Evolutionary conservation across 2,329 filamentous ascomycete species (phyloP).

Genomic region (Fusarium sublunatum): DNA sequence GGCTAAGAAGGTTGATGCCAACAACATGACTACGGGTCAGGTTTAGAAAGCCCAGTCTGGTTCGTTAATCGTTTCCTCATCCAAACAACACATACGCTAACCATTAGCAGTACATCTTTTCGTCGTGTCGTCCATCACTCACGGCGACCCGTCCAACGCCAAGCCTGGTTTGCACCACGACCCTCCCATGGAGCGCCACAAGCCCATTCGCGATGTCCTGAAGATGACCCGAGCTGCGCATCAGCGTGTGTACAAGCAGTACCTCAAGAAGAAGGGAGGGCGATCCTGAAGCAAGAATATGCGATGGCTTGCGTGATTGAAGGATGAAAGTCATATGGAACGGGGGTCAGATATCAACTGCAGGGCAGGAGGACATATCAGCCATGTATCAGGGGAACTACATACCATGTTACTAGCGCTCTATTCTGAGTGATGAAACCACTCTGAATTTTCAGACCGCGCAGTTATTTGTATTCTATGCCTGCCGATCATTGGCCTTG

Average conservation of each 20-base stretch:
- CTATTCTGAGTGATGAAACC: no score
- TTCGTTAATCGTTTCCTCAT: neutral
- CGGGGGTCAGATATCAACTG: no score
- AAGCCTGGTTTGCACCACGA: neutral
- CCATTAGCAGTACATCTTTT: neutral
- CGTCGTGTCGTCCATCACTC: neutral
- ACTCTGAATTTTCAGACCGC: no score
- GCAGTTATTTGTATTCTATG: no score
- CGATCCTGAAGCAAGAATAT: neutral
- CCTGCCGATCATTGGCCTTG: no score
- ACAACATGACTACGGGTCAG: neutral
- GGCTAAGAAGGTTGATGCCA: neutral
- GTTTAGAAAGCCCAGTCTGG: neutral
- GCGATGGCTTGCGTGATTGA: no score
- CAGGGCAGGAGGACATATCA: no score
- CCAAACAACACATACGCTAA: neutral
- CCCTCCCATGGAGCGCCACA: neutral
- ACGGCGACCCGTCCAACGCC: neutral
- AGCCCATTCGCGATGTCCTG: neutral
- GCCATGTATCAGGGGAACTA: no score
- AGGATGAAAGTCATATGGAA: no score
- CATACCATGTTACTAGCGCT: no score
- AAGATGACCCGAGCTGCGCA: neutral
- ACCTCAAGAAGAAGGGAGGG: slow-evolving; percentile 1
- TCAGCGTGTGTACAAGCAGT: neutral